Conservation (phyloP, 208 protist genomes). For the Phytomonas francai region DNA sequence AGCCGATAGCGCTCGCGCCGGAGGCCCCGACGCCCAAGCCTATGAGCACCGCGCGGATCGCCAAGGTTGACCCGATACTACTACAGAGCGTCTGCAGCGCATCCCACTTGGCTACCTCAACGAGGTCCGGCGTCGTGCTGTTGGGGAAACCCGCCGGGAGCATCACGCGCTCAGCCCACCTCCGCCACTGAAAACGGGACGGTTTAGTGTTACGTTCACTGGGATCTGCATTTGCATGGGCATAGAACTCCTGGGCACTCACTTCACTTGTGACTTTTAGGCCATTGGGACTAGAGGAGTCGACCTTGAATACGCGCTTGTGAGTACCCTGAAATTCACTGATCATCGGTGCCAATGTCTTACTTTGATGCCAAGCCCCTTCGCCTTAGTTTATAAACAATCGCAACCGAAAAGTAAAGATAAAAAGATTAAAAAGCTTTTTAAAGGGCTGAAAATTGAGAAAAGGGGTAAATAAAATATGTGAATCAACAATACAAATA, state of each 20-base stretch:
- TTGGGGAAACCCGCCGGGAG: conserved; percentile 53
- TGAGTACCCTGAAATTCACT: conserved; percentile 20
- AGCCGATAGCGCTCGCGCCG: conserved; percentile 28
- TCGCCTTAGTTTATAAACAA: neutral
- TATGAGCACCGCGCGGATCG: conserved; percentile 42
- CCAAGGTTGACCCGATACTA: conserved; percentile 27
- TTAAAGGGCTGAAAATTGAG: neutral
- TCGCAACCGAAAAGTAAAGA: neutral
- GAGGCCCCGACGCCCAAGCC: conserved; percentile 37
- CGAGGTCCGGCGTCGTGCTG: conserved; percentile 44
- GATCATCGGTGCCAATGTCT: conserved; percentile 19
- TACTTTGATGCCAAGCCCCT: neutral
- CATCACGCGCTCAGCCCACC: conserved; percentile 23
- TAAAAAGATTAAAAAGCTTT: neutral
- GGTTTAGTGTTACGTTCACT: neutral
- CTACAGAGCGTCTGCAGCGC: conserved; percentile 27
- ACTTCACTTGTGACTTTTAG: conserved; percentile 15
- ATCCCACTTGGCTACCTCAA: conserved; percentile 25
- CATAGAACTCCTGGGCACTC: conserved; percentile 19
- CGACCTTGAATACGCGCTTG: conserved; percentile 24
- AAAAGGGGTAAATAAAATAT: neutral
- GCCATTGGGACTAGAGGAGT: conserved; percentile 15
- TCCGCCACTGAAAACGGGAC: neutral
- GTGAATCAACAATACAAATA: neutral
- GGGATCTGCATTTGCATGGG: neutral